Conservation (phyloP, 2,329 filamentous ascomycete species). For the Sporothrix humicola region DNA sequence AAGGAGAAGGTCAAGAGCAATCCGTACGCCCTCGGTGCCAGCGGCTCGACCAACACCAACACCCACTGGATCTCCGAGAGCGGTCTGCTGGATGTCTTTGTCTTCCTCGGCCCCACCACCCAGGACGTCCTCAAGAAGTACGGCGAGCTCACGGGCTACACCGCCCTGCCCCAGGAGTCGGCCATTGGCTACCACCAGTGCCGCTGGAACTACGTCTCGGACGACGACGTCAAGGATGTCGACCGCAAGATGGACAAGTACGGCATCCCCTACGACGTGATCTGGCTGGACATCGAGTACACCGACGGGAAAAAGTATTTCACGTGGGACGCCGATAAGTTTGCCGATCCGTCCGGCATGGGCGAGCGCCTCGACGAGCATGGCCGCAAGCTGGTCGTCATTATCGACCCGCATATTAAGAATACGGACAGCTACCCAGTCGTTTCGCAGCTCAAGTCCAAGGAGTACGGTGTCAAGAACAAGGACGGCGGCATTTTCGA, state of each 20-base stretch:
- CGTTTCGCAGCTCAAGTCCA: slow-evolving; percentile 79
- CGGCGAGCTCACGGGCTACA: slow-evolving; percentile 87
- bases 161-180: slow-evolving; percentile 89
- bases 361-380: slow-evolving; percentile 83
- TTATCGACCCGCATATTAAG: slow-evolving; percentile 98
- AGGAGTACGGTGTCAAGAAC: slow-evolving; percentile 83
- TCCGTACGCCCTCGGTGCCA: slow-evolving; percentile 74
- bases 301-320: slow-evolving; percentile 98
- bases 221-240: slow-evolving; percentile 95
- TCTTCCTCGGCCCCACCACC: slow-evolving; percentile 89
- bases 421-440: slow-evolving; percentile 80
- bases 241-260: slow-evolving; percentile 95
- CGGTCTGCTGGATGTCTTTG: slow-evolving; percentile 87
- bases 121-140: slow-evolving; percentile 82
- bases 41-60: slow-evolving; percentile 74
- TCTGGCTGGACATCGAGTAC: slow-evolving; percentile 99
- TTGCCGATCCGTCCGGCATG: slow-evolving; percentile 85
- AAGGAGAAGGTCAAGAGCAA: slow-evolving; percentile 78
- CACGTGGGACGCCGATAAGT: slow-evolving; percentile 91
- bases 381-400: slow-evolving; percentile 87
- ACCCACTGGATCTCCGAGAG: slow-evolving; percentile 98
- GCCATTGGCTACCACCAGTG: slow-evolving; percentile 95
- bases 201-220: slow-evolving; percentile 97
- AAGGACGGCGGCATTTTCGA: slow-evolving; percentile 90
- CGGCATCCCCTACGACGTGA: slow-evolving; percentile 96